A percentile compares a stretch with the other conserved stretches of the same genome.
These are phyloP conservation scores for Grigorovia transvaalensis DNA, from an alignment of 805 yeast species.

Conservation along the genomic window DNA sequence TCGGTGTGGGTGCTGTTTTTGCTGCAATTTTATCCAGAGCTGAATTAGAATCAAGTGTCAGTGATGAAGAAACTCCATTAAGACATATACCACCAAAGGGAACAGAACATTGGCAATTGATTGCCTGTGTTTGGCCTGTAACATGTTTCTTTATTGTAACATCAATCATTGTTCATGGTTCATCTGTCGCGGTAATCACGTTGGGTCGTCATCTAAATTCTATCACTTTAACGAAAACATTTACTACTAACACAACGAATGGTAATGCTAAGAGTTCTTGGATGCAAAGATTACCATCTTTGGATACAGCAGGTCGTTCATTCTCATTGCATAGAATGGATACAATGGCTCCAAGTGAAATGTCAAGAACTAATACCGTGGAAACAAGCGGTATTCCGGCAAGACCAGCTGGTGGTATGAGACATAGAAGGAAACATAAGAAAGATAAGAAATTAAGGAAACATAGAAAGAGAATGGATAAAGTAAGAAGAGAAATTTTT, in stretches of 20 bases:
- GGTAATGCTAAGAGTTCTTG: constrained; percentile 50
- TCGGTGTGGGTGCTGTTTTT: constrained; percentile 89
- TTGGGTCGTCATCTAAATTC: constrained; percentile 82
- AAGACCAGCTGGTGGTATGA: constrained; percentile 68
- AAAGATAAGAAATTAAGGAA: constrained; percentile 22
- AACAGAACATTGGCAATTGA: constrained; percentile 45
- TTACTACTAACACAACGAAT: constrained; percentile 59
- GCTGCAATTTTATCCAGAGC: constrained; percentile 72
- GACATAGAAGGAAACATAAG: constrained; percentile 35
- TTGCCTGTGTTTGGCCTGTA: constrained; percentile 71
- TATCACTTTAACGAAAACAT: constrained; percentile 85
- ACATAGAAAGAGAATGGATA: constrained; percentile 25
- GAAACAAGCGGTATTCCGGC: constrained; percentile 58
- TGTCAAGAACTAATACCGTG: constrained; percentile 32
- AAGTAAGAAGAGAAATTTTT: constrained; percentile 5
- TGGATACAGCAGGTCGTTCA: constrained; percentile 57
- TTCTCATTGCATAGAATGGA: constrained; percentile 78
- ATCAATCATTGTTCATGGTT: constrained; percentile 84
- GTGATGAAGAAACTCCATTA: constrained; percentile 48
- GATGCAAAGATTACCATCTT: constrained; percentile 76
- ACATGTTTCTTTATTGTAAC: constrained; percentile 70
- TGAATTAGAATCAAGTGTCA: constrained; percentile 46
- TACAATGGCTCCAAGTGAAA: constrained; percentile 30
- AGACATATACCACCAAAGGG: constrained; percentile 36
- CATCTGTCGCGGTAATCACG: constrained; percentile 67